Conservation (phyloP, 2,329 filamentous ascomycete species). For the Cercospora sp. region DNA sequence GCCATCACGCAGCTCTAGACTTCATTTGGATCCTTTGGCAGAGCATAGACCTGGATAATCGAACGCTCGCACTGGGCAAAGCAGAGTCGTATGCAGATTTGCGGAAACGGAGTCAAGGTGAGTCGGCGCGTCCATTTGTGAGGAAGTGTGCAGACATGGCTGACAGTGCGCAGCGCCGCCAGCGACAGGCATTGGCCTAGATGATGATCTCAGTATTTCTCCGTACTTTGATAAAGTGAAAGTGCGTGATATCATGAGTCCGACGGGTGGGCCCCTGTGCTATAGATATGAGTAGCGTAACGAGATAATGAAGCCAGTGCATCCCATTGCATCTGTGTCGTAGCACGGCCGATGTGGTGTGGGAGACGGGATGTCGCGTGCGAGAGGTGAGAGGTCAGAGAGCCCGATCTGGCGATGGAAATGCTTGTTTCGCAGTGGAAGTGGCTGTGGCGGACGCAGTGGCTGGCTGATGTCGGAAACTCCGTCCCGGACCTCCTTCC, state of each 20-base stretch:
- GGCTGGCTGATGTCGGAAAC: neutral
- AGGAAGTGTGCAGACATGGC: neutral
- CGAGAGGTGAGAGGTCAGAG: neutral
- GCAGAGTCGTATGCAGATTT: constrained; percentile 9
- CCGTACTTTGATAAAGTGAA: constrained; percentile 16
- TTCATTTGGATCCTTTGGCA: constrained; percentile 54
- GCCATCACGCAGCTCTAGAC: constrained; percentile 49
- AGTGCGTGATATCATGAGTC: constrained; percentile 21
- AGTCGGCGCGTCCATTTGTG: neutral
- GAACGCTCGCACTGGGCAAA: constrained; percentile 22
- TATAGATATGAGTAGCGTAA: constrained; percentile 24
- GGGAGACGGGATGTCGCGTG: neutral
- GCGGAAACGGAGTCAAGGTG: neutral
- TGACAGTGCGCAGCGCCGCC: neutral
- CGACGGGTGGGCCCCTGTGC: constrained; percentile 19
- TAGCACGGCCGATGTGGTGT: neutral
- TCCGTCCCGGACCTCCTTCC: neutral
- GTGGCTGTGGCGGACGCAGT: neutral
- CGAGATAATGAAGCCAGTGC: neutral
- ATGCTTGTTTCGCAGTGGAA: neutral
- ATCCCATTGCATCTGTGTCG: neutral
- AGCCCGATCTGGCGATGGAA: neutral
- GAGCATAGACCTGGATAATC: constrained; percentile 42
- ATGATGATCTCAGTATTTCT: constrained; percentile 14
- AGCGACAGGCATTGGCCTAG: constrained; percentile 9